phyloP scores from a whole-genome alignment of 2,329 filamentous ascomycete species.

The Cladophialophora psammophila region DNA sequence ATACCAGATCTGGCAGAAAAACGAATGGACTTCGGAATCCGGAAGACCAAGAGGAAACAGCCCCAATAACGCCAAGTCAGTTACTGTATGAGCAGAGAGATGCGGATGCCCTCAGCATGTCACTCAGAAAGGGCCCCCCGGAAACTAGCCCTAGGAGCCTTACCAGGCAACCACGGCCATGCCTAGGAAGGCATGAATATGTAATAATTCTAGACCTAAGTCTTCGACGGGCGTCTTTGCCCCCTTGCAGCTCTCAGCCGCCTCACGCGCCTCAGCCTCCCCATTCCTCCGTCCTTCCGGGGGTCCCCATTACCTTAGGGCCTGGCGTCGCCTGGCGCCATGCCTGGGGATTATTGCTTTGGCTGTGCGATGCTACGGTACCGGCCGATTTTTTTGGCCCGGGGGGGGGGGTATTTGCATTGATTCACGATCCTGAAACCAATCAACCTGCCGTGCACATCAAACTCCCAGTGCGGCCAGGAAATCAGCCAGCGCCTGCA shows the following conservation, averaged over 20 bases:
- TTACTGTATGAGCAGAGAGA: neutral
- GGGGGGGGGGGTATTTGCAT: neutral
- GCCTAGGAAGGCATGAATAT: slow-evolving; percentile 3
- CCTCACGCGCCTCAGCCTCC: neutral
- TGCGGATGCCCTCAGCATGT: neutral
- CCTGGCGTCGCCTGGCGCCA: neutral
- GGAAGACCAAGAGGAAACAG: slow-evolving; percentile 15
- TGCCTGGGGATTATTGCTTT: neutral
- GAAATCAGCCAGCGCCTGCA: neutral
- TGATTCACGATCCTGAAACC: neutral
- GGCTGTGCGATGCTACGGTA: neutral
- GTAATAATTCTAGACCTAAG: slow-evolving; percentile 2
- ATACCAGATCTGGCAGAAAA: neutral
- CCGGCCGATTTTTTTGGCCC: neutral
- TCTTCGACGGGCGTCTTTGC: neutral
- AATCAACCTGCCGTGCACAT: neutral
- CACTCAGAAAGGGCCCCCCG: neutral
- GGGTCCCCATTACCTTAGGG: neutral
- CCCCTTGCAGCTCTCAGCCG: neutral
- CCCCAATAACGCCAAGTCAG: slow-evolving; percentile 11
- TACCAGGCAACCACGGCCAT: neutral
- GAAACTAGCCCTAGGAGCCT: neutral
- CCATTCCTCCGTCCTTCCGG: neutral
- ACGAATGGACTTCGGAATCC: slow-evolving; percentile 8
- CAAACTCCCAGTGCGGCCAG: neutral